phyloP scores from a whole-genome alignment of 2,329 filamentous ascomycete genomes.

The Phoma sp. region DNA sequence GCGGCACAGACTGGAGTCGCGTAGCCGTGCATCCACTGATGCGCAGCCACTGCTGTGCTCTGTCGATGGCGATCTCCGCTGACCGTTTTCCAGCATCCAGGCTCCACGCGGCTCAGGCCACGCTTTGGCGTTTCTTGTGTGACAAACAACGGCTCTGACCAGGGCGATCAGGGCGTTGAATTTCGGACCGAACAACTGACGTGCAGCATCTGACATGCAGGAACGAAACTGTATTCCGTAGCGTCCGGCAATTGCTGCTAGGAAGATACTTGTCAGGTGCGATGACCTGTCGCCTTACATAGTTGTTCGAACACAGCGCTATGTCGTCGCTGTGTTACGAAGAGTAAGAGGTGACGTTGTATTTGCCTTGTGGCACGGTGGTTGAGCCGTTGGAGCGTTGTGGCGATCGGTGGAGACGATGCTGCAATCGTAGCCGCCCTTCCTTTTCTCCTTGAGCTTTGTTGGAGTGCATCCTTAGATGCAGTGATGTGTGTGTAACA shows the following conservation, averaged over 20 bases:
- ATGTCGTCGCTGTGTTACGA: constrained; percentile 8
- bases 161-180: not conserved
- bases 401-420: constrained; percentile 14
- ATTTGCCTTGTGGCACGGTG: constrained; percentile 14
- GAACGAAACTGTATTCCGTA: not conserved
- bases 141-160: constrained; percentile 9
- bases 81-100: not conserved
- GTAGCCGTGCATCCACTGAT: not conserved
- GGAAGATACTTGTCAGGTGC: not conserved
- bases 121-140: constrained; percentile 5
- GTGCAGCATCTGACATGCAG: constrained; percentile 11
- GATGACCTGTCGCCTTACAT: not conserved
- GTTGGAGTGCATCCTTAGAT: constrained; percentile 4
- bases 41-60: constrained; percentile 1
- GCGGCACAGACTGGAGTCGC: not conserved
- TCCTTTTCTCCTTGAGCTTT: not conserved
- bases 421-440: constrained; percentile 3
- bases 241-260: not conserved
- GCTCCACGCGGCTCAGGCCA: constrained; percentile 8
- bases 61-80: constrained; percentile 1
- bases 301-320: not conserved
- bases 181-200: constrained; percentile 10
- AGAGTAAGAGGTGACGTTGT: constrained; percentile 17
- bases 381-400: constrained; percentile 7
- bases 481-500: constrained; percentile 15